Base-by-base conservation (phyloP, 2,329 filamentous ascomycete genomes). In the Fusarium albidum region DNA sequence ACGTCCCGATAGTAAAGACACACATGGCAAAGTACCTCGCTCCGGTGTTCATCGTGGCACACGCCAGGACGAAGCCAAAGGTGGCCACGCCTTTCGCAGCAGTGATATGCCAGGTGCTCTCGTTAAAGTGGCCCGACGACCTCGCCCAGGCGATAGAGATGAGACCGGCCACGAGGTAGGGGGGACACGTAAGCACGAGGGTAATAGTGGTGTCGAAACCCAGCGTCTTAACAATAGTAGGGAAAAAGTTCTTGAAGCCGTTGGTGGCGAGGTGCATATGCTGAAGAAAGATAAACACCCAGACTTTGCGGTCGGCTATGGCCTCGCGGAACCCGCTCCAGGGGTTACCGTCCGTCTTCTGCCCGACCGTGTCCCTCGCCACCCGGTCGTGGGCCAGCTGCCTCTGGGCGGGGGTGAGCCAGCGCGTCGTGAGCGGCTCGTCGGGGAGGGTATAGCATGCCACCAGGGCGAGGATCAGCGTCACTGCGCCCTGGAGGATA, bases 401-500 rank as follows among this genome's bases (percentile, higher is more conserved):
- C 9, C 47, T 38, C 65, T 75, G 76, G 34, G 77, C 75, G 1
- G 75, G 75, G 6, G 73, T 71, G 14, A 82, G 67, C 18, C 66
- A 67, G 5, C 72, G 66, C 3, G 77, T 68, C 5, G 79, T 79
- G 27, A 76, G 77, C 4, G 67, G 79, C 71, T 18, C 77, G 17
- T 67, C 64, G 29, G 66, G 67, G 1, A 69, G 61, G n/a, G 61
- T 60, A 37, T 61, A 68, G 52, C 59, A 68, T 11, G 65, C 57
- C 3, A 51, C 37, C 13, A 65, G 25, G 13, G 62, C 62, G 10
- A 66, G 43, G 15, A 59, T 38, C 6, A 68, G 39, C 4, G 65
- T 65, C 7, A 66, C 76, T 3, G 77, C 74, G 11, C 86, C 86
- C 66, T 89, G 85, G 15, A 89, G 82, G 37, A 89, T 86, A 69